These are phyloP conservation scores for Vigna angularis DNA, from an alignment of 306 rosid species.

Conservation along the genomic window DNA sequence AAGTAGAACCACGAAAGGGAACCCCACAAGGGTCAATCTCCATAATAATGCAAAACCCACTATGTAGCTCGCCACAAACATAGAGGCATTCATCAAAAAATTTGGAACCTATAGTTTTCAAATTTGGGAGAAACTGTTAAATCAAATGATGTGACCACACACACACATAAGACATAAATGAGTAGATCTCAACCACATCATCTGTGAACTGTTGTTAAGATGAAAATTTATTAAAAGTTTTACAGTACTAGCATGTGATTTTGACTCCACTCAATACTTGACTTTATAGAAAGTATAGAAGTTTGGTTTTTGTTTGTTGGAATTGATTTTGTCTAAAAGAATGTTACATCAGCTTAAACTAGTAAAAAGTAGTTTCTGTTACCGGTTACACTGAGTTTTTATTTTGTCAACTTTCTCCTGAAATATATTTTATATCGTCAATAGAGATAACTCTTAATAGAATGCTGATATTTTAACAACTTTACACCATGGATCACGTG, in stretches of 20 bases:
- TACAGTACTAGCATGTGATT: background rate
- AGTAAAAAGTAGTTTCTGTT: background rate
- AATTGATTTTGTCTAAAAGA: background rate
- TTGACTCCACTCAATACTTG: background rate
- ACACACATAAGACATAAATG: too few relatives aligned
- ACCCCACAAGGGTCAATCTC: conserved; percentile 79
- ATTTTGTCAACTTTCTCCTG: background rate
- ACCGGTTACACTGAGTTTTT: background rate
- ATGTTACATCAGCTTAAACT: background rate
- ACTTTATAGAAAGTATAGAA: background rate
- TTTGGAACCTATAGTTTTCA: conserved; percentile 67
- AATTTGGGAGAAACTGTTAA: background rate
- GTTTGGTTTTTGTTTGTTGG: background rate
- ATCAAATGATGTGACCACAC: background rate
- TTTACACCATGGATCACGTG: too few relatives aligned
- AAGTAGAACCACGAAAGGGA: conserved; percentile 74
- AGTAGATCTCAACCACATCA: background rate
- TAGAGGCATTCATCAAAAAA: conserved; percentile 66
- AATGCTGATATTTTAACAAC: too few relatives aligned
- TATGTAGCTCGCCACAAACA: conserved; percentile 79
- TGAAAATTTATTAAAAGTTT: background rate
- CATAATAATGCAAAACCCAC: conserved; percentile 73
- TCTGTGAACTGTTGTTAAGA: background rate
- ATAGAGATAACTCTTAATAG: too few relatives aligned
- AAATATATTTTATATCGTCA: too few relatives aligned